Conservation (phyloP, 2,329 filamentous ascomycete species). For the Orbilia quercus region DNA sequence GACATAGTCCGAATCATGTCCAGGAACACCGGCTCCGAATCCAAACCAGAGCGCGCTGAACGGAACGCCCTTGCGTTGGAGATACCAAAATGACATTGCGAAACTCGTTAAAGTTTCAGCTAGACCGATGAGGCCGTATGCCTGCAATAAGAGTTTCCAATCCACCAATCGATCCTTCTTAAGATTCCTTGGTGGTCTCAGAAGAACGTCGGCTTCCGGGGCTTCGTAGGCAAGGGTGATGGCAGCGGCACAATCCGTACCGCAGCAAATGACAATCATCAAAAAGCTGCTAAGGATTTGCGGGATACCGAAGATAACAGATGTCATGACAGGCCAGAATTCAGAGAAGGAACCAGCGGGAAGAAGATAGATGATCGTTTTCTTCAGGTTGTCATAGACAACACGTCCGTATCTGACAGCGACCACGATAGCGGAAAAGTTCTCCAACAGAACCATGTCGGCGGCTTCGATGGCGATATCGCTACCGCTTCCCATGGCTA, state of each 20-base stretch:
- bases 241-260: constrained; percentile 80
- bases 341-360: constrained; percentile 80
- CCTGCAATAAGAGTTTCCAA: constrained; percentile 76
- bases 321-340: constrained; percentile 80
- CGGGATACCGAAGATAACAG: constrained; percentile 76
- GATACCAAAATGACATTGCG: constrained; percentile 75
- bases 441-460: constrained; percentile 74
- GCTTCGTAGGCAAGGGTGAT: constrained; percentile 80
- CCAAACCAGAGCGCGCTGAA: constrained; percentile 76
- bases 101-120: constrained; percentile 72
- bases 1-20: constrained; percentile 68
- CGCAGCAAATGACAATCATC: constrained; percentile 73
- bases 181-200: constrained; percentile 74
- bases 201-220: constrained; percentile 79
- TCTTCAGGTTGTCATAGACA: constrained; percentile 83
- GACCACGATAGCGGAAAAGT: constrained; percentile 77
- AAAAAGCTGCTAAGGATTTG: constrained; percentile 79
- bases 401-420: constrained; percentile 78
- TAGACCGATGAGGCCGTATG: constrained; percentile 77
- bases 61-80: constrained; percentile 72
- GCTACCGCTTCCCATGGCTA: constrained; percentile 70
- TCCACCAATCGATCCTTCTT: constrained; percentile 79
- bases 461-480: constrained; percentile 73
- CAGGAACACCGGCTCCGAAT: constrained; percentile 68
- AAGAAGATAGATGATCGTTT: constrained; percentile 78